These are phyloP conservation scores for Myriangium duriaei DNA, from an alignment of 2,329 filamentous ascomycete species.

Conservation along the genomic window DNA sequence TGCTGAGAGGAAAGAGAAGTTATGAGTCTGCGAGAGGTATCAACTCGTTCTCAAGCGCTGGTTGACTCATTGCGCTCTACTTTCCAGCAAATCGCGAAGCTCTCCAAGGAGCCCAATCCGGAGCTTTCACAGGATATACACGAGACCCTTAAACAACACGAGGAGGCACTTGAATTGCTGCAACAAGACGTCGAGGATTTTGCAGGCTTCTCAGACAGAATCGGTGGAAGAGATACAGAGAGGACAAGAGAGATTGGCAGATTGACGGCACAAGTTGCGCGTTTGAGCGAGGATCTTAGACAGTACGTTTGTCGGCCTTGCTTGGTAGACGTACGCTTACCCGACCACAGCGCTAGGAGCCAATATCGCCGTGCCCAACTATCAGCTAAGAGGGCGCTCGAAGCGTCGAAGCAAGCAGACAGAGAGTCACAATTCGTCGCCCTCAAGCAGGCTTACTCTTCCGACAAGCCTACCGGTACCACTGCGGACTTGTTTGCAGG, in stretches of 20 bases:
- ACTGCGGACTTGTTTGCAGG: conserved; percentile 27
- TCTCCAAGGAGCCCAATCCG: conserved; percentile 46
- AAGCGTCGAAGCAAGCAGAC: conserved; percentile 62
- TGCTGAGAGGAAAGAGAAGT: too few relatives aligned
- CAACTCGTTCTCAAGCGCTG: conserved; percentile 24
- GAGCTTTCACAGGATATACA: conserved; percentile 75
- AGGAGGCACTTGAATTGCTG: conserved; percentile 74
- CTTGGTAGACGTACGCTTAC: not conserved
- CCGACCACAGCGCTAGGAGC: conserved; percentile 39
- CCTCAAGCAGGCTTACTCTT: conserved; percentile 35
- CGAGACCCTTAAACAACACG: conserved; percentile 60
- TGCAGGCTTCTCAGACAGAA: conserved; percentile 30
- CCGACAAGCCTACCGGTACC: conserved; percentile 15
- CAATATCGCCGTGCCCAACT: conserved; percentile 75
- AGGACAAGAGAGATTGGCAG: conserved; percentile 52
- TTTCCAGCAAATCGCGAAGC: conserved; percentile 42
- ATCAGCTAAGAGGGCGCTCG: conserved; percentile 60
- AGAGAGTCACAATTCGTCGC: conserved; percentile 61
- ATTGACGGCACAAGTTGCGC: conserved; percentile 52
- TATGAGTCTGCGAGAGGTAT: conserved; percentile 8
- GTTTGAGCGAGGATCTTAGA: conserved; percentile 58
- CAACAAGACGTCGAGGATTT: conserved; percentile 66
- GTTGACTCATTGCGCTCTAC: conserved; percentile 42
- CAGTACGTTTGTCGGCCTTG: conserved; percentile 39
- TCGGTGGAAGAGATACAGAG: conserved; percentile 35